A percentile compares a stretch with the other conserved stretches of the same genome.
These are phyloP conservation scores for Simmondsia chinensis DNA, from an alignment of 148 eudicot genomes.

Conservation along the genomic window DNA sequence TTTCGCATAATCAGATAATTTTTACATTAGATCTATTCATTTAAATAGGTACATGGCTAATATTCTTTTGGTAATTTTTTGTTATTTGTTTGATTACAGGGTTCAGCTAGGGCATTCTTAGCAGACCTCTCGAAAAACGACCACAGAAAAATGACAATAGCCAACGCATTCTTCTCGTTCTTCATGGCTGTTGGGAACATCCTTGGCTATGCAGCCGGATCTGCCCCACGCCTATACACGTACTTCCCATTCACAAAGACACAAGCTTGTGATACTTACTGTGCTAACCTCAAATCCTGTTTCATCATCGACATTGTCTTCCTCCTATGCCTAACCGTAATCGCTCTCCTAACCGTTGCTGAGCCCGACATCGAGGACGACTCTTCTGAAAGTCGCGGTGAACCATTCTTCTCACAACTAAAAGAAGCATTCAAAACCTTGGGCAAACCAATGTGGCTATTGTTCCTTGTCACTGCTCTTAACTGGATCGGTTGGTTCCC, in stretches of 20 bases:
- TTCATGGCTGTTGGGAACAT: conserved; percentile 78
- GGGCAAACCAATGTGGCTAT: conserved; percentile 50
- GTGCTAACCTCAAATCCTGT: conserved; percentile 81
- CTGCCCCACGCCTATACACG: conserved; percentile 30
- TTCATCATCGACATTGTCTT: conserved; percentile 49
- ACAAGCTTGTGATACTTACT: conserved; percentile 52
- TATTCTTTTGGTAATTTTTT: no score
- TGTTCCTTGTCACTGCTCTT: conserved; percentile 49
- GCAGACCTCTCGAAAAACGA: conserved; percentile 51
- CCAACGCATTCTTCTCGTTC: conserved; percentile 52
- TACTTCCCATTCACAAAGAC: conserved; percentile 56
- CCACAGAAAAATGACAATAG: conserved; percentile 28
- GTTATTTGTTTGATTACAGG: conserved; percentile 19
- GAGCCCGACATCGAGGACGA: conserved; percentile 17
- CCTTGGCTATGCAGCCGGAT: conserved; percentile 79
- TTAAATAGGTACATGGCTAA: no score
- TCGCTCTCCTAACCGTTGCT: conserved; percentile 28
- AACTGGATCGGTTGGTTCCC: conserved; percentile 83
- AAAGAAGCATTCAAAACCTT: conserved; percentile 38
- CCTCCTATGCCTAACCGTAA: conserved; percentile 18
- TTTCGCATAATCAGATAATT: no score
- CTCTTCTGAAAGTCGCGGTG: conserved; percentile 3
- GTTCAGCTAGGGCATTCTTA: conserved; percentile 67
- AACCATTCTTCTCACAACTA: conserved; percentile 36
- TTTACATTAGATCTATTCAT: no score